Percentiles rank a stretch among this genome's conserved stretches.
These are phyloP conservation scores for Gossypium lobatum DNA, from an alignment of 441 rosid genomes.

Conservation along the genomic window DNA sequence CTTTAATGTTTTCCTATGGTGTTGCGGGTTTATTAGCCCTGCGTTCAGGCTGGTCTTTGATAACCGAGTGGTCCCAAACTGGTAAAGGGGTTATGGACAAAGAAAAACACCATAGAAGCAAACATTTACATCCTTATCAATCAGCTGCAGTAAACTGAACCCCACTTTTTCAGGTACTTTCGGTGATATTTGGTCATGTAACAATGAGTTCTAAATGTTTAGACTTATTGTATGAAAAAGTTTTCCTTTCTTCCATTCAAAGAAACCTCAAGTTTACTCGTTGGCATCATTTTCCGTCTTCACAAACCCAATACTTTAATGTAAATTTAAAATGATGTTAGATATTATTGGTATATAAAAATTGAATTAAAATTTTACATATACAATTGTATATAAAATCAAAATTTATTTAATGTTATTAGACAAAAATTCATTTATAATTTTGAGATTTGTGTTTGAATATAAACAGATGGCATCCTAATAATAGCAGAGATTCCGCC, in stretches of 20 bases:
- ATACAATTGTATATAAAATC: too few relatives aligned
- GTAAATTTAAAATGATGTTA: too few relatives aligned
- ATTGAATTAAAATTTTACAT: too few relatives aligned
- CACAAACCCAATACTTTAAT: too few relatives aligned
- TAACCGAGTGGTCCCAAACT: neutral
- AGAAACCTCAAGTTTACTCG: neutral
- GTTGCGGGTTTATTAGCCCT: neutral
- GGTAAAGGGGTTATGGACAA: neutral
- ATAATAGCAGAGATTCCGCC: neutral
- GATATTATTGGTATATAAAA: too few relatives aligned
- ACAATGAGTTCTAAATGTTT: neutral
- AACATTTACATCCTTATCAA: neutral
- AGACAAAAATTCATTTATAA: too few relatives aligned
- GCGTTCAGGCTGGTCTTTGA: neutral
- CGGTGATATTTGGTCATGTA: neutral
- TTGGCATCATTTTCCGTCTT: neutral
- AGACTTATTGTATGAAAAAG: neutral
- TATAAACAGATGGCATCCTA: neutral
- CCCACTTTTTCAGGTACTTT: neutral
- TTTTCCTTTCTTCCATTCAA: neutral
- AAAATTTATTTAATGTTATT: too few relatives aligned
- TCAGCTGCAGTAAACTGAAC: neutral
- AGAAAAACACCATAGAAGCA: neutral
- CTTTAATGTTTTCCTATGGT: neutral
- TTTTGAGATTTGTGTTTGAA: too few relatives aligned